Evolutionary conservation across 148 eudicot species (phyloP), one percentile per base, ranked within the genome.

Genomic region (Arbutus unedo): DNA sequence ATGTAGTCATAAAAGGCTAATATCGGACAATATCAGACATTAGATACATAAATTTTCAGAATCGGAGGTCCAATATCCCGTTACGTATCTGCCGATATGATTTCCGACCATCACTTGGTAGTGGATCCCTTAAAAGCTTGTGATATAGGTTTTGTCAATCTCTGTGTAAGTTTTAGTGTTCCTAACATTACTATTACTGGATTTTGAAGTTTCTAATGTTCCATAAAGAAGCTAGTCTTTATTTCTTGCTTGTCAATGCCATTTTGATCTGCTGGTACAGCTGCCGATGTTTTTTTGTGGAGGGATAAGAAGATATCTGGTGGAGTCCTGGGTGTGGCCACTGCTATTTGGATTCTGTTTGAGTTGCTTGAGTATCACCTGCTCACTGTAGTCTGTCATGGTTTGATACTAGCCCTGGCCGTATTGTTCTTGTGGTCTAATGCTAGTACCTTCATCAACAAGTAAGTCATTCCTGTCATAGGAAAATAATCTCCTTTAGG

Each of bases 271-370:
- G 67, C 74, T 85, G 82, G n/a, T 87, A 85, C 94, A 96, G 99
- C 96, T 81, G 99, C 99, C 72, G 97, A 96, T 90, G 88, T 94
- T 59, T 86, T 94, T 81, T 85, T 96, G 51, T 96, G 99, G 99
- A 93, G 94, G 88, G 84, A 96, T 89, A 93, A 93, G 97, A 94
- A 93, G 86, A 88, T 87, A 75, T 96, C 99, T 0, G 97, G 90
- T 6, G 89, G 87, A 60, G 81, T 94, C 78, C 90, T 96, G 6
- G 94, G 93, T 70, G 91, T 84, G 11, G 96, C 87, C 47, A 96
- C 99, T 2, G 88, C 91, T 59, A 82, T 93, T 18, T 96, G 98
- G 98, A 78, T 89, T 82, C 86, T 96, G 19, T 94, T 96, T 78
- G 98, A 96, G 48, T 83, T 94, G 79, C 80, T 92, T 45, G 98